These are phyloP conservation scores for Geranium incanum DNA, from an alignment of 441 rosid genomes.

Conservation along the genomic window DNA sequence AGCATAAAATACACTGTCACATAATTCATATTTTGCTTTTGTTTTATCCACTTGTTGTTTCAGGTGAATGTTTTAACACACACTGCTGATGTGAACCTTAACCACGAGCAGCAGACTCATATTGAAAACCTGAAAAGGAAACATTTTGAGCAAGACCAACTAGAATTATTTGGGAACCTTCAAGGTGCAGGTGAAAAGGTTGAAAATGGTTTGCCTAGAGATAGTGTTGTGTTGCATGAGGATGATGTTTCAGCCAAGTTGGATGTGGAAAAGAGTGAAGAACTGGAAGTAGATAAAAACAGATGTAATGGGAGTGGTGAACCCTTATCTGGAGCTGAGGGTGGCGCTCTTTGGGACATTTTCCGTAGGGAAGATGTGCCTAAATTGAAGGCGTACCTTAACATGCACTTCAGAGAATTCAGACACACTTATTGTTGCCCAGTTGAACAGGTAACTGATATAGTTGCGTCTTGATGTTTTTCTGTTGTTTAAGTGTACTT, in stretches of 20 bases:
- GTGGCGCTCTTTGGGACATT: conserved; percentile 75
- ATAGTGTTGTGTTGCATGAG: conserved; percentile 20
- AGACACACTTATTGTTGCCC: conserved; percentile 14
- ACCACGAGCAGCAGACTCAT: background rate
- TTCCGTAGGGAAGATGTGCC: conserved; percentile 52
- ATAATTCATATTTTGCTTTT: background rate
- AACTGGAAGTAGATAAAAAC: conserved; percentile 12
- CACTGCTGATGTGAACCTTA: conserved; percentile 41
- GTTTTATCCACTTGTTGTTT: conserved; percentile 10
- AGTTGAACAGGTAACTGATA: background rate
- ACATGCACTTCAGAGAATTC: conserved; percentile 59
- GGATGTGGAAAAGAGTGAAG: conserved; percentile 17
- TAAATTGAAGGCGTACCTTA: conserved; percentile 54
- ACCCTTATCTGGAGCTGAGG: conserved; percentile 26
- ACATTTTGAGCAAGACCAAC: conserved; percentile 53
- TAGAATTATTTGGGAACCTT: conserved; percentile 36
- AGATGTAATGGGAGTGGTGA: conserved; percentile 14
- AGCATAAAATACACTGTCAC: background rate
- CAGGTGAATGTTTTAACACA: conserved; percentile 76
- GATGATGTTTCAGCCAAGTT: conserved; percentile 9
- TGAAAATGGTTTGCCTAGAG: conserved; percentile 17
- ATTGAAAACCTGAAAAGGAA: conserved; percentile 33
- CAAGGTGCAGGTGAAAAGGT: conserved; percentile 18
- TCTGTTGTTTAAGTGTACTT: background rate
- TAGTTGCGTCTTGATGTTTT: background rate